phyloP scores from a whole-genome alignment of 805 yeast genomes.

The Ogataea nonfermentans region DNA sequence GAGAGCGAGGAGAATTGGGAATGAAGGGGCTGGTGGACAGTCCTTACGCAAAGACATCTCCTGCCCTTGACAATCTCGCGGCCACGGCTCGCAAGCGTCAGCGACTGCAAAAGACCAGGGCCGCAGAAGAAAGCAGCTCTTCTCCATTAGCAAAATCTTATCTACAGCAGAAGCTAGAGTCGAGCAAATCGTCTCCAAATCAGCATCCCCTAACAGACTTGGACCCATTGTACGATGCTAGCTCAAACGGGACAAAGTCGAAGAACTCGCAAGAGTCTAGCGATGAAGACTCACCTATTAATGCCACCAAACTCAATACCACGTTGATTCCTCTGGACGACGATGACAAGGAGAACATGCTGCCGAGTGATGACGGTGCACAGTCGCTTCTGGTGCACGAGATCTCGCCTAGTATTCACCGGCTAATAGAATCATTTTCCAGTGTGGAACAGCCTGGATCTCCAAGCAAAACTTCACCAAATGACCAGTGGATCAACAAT shows the following conservation, averaged over 20 bases:
- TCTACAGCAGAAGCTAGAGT: slow-evolving; percentile 2
- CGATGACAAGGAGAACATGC: slow-evolving; percentile 34
- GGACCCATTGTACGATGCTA: slow-evolving; percentile 25
- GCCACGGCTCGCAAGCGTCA: slow-evolving; percentile 16
- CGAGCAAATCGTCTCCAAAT: slow-evolving; percentile 12
- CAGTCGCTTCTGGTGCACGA: slow-evolving; percentile 28
- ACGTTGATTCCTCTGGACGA: slow-evolving; percentile 52
- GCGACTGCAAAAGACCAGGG: slow-evolving; percentile 7
- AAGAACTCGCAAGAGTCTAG: slow-evolving; percentile 8
- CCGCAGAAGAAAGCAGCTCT: slow-evolving; percentile 12
- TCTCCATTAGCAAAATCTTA: slow-evolving; percentile 16
- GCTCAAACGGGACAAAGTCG: not conserved
- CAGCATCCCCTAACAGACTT: slow-evolving; percentile 28
- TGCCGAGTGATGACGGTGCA: slow-evolving; percentile 19
- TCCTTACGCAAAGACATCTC: slow-evolving; percentile 25
- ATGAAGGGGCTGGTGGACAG: slow-evolving; percentile 33
- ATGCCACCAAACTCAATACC: slow-evolving; percentile 54
- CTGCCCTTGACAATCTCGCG: slow-evolving; percentile 5
- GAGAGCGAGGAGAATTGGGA: slow-evolving; percentile 35
- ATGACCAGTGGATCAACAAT: slow-evolving; percentile 31
- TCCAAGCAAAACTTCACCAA: slow-evolving; percentile 26
- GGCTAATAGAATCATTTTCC: slow-evolving; percentile 34
- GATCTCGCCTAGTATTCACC: slow-evolving; percentile 35
- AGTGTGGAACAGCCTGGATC: slow-evolving; percentile 28
- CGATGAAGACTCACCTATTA: slow-evolving; percentile 35